Evolutionary conservation across 2,329 filamentous ascomycete species (phyloP).

Genomic region (Sclerotinia nivalis): DNA sequence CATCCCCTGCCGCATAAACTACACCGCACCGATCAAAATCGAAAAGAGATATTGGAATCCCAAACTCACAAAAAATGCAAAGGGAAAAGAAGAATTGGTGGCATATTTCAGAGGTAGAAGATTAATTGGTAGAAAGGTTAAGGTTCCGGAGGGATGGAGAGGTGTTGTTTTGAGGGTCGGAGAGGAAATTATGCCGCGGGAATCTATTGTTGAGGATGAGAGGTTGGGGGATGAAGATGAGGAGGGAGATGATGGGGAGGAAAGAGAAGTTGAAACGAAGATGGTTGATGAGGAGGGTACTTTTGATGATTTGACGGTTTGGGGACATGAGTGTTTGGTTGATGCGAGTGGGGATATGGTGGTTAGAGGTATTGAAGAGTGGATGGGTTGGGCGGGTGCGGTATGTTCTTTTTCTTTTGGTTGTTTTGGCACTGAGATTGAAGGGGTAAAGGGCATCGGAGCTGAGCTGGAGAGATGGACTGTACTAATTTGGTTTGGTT

Average conservation of each 20-base stretch:
- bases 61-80: not conserved
- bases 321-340: conserved; percentile 73
- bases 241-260: conserved; percentile 47
- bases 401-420: conserved; percentile 45
- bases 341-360: conserved; percentile 67
- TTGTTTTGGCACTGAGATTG: not conserved
- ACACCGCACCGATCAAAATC: not conserved
- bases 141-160: conserved; percentile 14
- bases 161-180: conserved; percentile 8
- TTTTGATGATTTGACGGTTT: conserved; percentile 79
- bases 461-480: not conserved
- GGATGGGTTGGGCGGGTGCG: conserved; percentile 71
- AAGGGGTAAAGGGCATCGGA: no score
- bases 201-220: not conserved
- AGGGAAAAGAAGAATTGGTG: not conserved
- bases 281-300: conserved; percentile 62
- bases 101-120: conserved; percentile 21
- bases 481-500: not conserved
- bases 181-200: not conserved
- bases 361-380: conserved; percentile 75
- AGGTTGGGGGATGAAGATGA: conserved; percentile 18
- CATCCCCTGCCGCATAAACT: conserved; percentile 20
- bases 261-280: conserved; percentile 52
- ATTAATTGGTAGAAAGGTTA: conserved; percentile 26
- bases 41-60: conserved; percentile 22